phyloP scores from a whole-genome alignment of 1,284 basidiomycete species.

The Meripilus lineatus region DNA sequence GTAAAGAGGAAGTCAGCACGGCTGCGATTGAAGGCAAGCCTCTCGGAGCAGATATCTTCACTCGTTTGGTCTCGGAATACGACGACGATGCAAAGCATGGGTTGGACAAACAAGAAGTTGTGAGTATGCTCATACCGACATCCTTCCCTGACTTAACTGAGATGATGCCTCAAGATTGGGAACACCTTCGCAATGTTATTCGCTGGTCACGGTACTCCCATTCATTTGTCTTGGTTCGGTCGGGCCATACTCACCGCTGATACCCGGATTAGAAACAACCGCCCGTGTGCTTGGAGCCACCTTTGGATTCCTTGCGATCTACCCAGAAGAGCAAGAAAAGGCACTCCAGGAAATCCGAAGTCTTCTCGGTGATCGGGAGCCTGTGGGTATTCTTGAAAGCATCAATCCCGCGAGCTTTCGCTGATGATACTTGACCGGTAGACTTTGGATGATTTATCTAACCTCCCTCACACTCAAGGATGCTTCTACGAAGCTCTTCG shows the following conservation, averaged over 20 bases:
- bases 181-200: slow-evolving; percentile 15
- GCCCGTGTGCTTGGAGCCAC: slow-evolving; percentile 32
- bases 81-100: slow-evolving; percentile 12
- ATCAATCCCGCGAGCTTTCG: no score
- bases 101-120: slow-evolving; percentile 12
- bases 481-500: slow-evolving; percentile 18
- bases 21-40: neutral
- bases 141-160: no score
- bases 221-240: neutral
- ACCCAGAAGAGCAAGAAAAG: slow-evolving; percentile 35
- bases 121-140: no score
- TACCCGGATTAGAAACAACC: slow-evolving; percentile 26
- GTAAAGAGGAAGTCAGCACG: slow-evolving; percentile 1
- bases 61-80: slow-evolving; percentile 9
- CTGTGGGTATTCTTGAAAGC: no score
- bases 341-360: slow-evolving; percentile 27
- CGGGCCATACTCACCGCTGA: neutral
- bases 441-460: slow-evolving; percentile 38
- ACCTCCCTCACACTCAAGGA: slow-evolving; percentile 26
- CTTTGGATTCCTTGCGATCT: slow-evolving; percentile 31
- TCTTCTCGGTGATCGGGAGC: slow-evolving; percentile 2
- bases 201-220: slow-evolving; percentile 12
- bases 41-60: slow-evolving; percentile 10
- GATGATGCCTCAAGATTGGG: slow-evolving; percentile 7
- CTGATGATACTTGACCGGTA: slow-evolving; percentile 17